Evolutionary conservation across 805 yeast genomes (phyloP).

Genomic region (Ogataea ramenticola): DNA sequence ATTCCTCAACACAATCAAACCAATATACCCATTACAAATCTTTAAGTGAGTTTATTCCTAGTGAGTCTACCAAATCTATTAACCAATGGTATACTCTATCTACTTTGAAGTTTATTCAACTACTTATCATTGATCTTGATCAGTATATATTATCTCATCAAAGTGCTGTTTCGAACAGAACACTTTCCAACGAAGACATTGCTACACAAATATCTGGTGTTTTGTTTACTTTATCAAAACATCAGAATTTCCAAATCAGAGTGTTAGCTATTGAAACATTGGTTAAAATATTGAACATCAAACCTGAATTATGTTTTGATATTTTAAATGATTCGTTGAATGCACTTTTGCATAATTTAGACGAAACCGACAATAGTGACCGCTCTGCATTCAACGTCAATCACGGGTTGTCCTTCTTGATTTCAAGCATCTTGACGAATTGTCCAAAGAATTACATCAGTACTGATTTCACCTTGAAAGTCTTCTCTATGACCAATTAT

Average conservation of each 20-base stretch:
- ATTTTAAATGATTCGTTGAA: slow-evolving; percentile 29
- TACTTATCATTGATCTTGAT: slow-evolving; percentile 21
- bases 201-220: slow-evolving; percentile 25
- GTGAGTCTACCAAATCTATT: slow-evolving; percentile 4
- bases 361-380: slow-evolving; percentile 23
- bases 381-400: slow-evolving; percentile 18
- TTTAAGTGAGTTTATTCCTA: slow-evolving; percentile 9
- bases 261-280: slow-evolving; percentile 31
- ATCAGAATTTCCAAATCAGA: slow-evolving; percentile 33
- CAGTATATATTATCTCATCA: slow-evolving; percentile 25
- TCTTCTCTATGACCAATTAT: slow-evolving; percentile 20
- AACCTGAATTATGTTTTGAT: slow-evolving; percentile 22
- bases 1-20: slow-evolving; percentile 2
- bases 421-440: slow-evolving; percentile 23
- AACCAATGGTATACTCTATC: slow-evolving; percentile 23
- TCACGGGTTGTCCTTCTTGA: slow-evolving; percentile 25
- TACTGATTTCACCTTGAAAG: slow-evolving; percentile 24
- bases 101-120: slow-evolving; percentile 20
- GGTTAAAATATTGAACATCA: slow-evolving; percentile 26
- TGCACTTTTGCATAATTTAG: slow-evolving; percentile 26
- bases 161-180: neutral
- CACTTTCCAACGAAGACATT: slow-evolving; percentile 10
- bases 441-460: slow-evolving; percentile 23
- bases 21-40: slow-evolving; percentile 12
- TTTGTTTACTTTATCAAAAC: slow-evolving; percentile 29